A percentile compares a stretch with the other conserved stretches of the same genome.
phyloP scores from a whole-genome alignment of 768 basidiomycete genomes.

The Amanita phalloides region DNA sequence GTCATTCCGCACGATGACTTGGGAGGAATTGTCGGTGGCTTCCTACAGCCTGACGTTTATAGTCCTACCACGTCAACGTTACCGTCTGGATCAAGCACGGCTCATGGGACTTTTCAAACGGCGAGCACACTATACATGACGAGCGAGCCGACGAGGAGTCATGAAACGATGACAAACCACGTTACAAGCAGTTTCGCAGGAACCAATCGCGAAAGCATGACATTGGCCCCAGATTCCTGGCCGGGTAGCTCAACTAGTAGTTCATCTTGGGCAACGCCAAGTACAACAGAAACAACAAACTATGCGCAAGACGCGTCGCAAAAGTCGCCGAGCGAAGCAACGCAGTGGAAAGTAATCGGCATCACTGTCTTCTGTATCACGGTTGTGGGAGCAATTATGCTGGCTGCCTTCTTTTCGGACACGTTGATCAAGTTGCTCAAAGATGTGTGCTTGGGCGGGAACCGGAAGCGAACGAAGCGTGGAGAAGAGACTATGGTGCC shows the following conservation, averaged over 20 bases:
- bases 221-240: background rate
- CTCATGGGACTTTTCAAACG: background rate
- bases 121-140: background rate
- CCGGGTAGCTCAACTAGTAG: background rate
- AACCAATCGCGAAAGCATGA: background rate
- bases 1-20: conserved; percentile 7
- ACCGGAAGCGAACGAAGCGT: conserved; percentile 17
- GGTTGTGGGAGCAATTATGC: conserved; percentile 41
- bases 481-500: conserved; percentile 47
- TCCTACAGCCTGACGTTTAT: background rate
- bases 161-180: background rate
- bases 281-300: background rate
- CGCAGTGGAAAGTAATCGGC: conserved; percentile 62
- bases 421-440: conserved; percentile 54
- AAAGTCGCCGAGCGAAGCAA: conserved; percentile 31
- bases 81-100: background rate
- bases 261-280: background rate
- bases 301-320: conserved; percentile 12
- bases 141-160: background rate
- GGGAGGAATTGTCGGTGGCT: conserved; percentile 12
- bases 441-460: conserved; percentile 31
- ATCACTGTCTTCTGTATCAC: conserved; percentile 55
- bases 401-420: conserved; percentile 60
- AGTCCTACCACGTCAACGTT: background rate
- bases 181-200: background rate